These are phyloP conservation scores for Auriscalpium vulgare DNA, from an alignment of 768 basidiomycete species.

Conservation along the genomic window DNA sequence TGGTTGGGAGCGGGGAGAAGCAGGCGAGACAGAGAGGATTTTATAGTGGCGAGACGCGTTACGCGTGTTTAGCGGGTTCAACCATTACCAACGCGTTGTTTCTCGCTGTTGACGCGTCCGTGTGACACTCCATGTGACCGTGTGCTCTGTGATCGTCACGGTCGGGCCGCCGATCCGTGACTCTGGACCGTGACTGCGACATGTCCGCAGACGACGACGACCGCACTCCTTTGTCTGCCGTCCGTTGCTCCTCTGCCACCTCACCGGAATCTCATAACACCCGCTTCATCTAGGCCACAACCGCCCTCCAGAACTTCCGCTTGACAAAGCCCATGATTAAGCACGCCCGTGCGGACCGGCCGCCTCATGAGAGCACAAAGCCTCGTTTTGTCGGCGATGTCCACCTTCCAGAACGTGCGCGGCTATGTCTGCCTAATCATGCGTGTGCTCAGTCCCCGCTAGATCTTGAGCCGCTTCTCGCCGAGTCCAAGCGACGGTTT, in stretches of 20 bases:
- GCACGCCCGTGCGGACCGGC: not conserved
- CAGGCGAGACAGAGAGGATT: not conserved
- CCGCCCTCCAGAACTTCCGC: not conserved
- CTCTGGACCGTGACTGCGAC: too few species aligned
- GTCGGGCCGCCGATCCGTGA: too few species aligned
- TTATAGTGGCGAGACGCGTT: conserved; percentile 13
- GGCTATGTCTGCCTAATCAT: not conserved
- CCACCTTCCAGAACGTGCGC: conserved; percentile 38
- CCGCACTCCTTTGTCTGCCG: too few species aligned
- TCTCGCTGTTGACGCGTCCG: conserved; percentile 13
- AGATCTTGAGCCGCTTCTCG: conserved; percentile 78
- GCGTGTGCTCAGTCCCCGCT: not conserved
- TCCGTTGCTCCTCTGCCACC: too few species aligned
- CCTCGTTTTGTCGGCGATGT: conserved; percentile 46
- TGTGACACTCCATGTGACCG: not conserved
- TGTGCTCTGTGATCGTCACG: too few species aligned
- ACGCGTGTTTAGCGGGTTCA: conserved; percentile 23
- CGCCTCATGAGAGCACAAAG: conserved; percentile 20
- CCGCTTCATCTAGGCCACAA: not conserved
- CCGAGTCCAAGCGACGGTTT: conserved; percentile 70
- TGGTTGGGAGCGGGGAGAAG: not conserved
- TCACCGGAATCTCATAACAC: too few species aligned
- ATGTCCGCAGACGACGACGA: too few species aligned
- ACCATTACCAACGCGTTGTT: conserved; percentile 30
- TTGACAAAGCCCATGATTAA: conserved; percentile 18